These are phyloP conservation scores for Aspergillus sojae DNA, from an alignment of 2,329 filamentous ascomycete species.

Conservation along the genomic window DNA sequence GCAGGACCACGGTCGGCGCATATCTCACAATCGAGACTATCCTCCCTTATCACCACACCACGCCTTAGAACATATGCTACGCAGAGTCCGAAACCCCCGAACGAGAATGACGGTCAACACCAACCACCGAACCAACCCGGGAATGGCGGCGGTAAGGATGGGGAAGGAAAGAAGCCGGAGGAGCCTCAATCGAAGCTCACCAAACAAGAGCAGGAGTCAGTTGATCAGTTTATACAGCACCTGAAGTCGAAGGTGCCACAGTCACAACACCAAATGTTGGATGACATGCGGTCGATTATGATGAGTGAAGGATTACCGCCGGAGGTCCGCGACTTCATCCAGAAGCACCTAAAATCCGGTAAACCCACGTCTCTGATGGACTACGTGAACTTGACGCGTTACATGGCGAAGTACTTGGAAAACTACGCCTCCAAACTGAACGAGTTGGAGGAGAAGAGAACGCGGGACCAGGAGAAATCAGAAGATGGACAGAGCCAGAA, in stretches of 20 bases:
- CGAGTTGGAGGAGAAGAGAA: constrained; percentile 33
- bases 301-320: constrained; percentile 69
- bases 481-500: constrained; percentile 15
- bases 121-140: constrained; percentile 35
- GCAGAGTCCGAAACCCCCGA: constrained; percentile 48
- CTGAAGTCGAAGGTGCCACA: constrained; percentile 63
- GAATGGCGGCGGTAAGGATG: constrained; percentile 48
- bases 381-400: constrained; percentile 62
- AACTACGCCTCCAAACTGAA: constrained; percentile 43
- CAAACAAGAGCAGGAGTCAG: constrained; percentile 57
- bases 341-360: constrained; percentile 52
- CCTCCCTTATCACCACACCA: constrained; percentile 37
- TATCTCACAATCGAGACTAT: constrained; percentile 42
- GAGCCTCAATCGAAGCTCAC: constrained; percentile 51
- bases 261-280: constrained; percentile 62
- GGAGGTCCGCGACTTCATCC: constrained; percentile 67
- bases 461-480: constrained; percentile 15
- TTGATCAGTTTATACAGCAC: constrained; percentile 60
- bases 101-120: constrained; percentile 37
- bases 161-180: constrained; percentile 38
- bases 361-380: constrained; percentile 55
- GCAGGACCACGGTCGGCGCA: constrained; percentile 48
- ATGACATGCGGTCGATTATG: constrained; percentile 63
- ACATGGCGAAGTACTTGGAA: constrained; percentile 60
- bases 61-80: constrained; percentile 47